Percentiles rank a stretch among this genome's conserved stretches.
These are phyloP conservation scores for Trametes coccinea DNA, from an alignment of 768 basidiomycete genomes.

Conservation along the genomic window DNA sequence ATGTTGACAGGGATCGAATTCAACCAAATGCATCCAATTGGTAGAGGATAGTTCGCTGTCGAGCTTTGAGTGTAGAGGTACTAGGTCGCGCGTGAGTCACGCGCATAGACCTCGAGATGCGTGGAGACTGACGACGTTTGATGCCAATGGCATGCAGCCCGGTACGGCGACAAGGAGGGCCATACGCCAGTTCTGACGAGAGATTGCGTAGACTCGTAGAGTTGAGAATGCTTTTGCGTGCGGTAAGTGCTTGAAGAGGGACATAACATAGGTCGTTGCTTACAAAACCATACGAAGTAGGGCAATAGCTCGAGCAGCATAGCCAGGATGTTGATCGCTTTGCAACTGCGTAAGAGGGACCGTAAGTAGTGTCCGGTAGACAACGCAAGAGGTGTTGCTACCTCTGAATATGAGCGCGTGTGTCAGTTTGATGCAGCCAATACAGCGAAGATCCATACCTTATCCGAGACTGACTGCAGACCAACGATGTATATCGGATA, in stretches of 20 bases:
- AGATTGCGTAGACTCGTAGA: constrained; percentile 10
- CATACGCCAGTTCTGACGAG: not conserved
- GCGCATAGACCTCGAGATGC: not conserved
- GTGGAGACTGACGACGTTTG: constrained; percentile 5
- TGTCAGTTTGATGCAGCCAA: too few species aligned
- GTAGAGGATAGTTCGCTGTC: not conserved
- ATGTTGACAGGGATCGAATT: not conserved
- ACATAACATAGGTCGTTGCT: not conserved
- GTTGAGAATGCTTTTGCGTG: constrained; percentile 5
- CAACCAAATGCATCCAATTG: not conserved
- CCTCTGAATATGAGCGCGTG: not conserved
- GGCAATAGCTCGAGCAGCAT: not conserved
- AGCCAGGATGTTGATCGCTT: not conserved
- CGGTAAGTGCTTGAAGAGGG: not conserved
- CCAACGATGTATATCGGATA: not conserved
- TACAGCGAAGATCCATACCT: not conserved
- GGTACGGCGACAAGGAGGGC: not conserved
- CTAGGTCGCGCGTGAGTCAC: not conserved
- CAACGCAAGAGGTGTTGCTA: not conserved
- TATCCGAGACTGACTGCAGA: not conserved
- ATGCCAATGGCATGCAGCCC: not conserved
- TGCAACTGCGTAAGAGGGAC: not conserved
- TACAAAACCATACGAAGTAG: constrained; percentile 8
- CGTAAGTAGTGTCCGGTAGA: not conserved
- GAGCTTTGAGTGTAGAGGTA: not conserved